A percentile compares a stretch with the other conserved stretches of the same genome.
phyloP scores from a whole-genome alignment of 2,329 filamentous ascomycete genomes.

The Arthrobotrys sinensis region DNA sequence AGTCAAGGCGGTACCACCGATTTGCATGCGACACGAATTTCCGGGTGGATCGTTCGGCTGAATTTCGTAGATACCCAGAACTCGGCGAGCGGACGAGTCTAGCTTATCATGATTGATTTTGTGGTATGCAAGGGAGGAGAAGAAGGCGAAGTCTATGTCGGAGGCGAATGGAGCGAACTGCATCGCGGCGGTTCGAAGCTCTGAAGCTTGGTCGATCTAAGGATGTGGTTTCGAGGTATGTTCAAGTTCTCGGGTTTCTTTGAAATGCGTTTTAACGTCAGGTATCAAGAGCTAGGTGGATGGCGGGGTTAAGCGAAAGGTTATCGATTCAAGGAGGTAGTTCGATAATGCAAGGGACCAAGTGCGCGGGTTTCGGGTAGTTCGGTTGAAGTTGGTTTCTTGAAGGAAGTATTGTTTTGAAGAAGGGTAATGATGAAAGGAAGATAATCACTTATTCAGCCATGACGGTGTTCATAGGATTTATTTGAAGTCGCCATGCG shows the following conservation, averaged over 20 bases:
- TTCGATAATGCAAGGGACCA: conserved; percentile 47
- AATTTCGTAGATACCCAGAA: conserved; percentile 91
- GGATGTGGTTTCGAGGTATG: neutral
- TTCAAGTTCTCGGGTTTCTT: conserved; percentile 14
- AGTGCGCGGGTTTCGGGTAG: neutral
- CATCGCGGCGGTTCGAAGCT: conserved; percentile 67
- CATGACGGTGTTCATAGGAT: conserved; percentile 8
- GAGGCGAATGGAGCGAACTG: conserved; percentile 92
- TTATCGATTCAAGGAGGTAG: conserved; percentile 5
- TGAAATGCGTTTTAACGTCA: neutral
- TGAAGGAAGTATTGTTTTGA: neutral
- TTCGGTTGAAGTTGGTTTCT: conserved; percentile 14
- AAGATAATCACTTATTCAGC: neutral
- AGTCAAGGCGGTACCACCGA: conserved; percentile 87
- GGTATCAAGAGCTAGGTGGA: conserved; percentile 19
- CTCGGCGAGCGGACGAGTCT: conserved; percentile 88
- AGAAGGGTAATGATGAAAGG: neutral
- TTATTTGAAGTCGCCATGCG: conserved; percentile 20
- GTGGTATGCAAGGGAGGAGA: conserved; percentile 87
- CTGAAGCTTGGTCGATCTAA: conserved; percentile 7
- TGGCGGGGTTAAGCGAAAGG: conserved; percentile 57
- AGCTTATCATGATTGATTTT: conserved; percentile 99
- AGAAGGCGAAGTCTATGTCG: conserved; percentile 96
- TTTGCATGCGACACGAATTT: conserved; percentile 88
- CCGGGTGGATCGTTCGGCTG: conserved; percentile 79